Conservation (phyloP, 768 basidiomycete genomes). For the Mycena rosella region DNA sequence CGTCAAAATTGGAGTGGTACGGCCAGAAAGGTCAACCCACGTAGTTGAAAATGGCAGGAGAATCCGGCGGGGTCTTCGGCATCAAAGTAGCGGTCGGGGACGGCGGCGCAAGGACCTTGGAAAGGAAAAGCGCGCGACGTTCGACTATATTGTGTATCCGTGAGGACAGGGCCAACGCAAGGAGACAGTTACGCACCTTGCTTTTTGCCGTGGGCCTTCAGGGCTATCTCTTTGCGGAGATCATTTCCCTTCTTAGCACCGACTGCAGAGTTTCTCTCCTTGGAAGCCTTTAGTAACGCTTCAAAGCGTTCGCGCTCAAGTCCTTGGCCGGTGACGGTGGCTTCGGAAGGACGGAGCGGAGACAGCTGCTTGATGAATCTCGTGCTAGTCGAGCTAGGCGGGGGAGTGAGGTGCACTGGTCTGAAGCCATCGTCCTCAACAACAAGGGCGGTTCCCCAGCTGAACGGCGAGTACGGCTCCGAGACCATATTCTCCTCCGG, state of each 20-base stretch:
- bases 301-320: slow-evolving; percentile 75
- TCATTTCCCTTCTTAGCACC: slow-evolving; percentile 64
- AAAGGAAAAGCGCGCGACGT: slow-evolving; percentile 81
- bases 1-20: background rate
- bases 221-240: slow-evolving; percentile 80
- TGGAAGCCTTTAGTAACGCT: slow-evolving; percentile 70
- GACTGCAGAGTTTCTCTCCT: slow-evolving; percentile 63
- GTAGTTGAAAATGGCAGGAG: slow-evolving; percentile 77
- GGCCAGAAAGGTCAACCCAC: slow-evolving; percentile 6
- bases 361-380: slow-evolving; percentile 60
- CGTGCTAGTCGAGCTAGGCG: slow-evolving; percentile 55
- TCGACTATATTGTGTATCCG: slow-evolving; percentile 60
- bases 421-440: slow-evolving; percentile 66
- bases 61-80: slow-evolving; percentile 78
- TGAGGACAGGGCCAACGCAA: background rate
- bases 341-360: slow-evolving; percentile 61
- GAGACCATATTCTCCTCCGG: slow-evolving; percentile 63
- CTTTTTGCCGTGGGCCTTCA: slow-evolving; percentile 79
- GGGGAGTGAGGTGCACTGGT: slow-evolving; percentile 69
- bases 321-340: slow-evolving; percentile 58
- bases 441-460: slow-evolving; percentile 45
- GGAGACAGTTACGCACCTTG: slow-evolving; percentile 63
- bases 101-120: slow-evolving; percentile 77
- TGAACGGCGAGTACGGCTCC: slow-evolving; percentile 77
- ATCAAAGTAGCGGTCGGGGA: slow-evolving; percentile 68